Percentiles rank a stretch among this genome's conserved stretches.
Evolutionary conservation across 2,329 filamentous ascomycete species (phyloP).

Genomic region (Penicillium palitans): DNA sequence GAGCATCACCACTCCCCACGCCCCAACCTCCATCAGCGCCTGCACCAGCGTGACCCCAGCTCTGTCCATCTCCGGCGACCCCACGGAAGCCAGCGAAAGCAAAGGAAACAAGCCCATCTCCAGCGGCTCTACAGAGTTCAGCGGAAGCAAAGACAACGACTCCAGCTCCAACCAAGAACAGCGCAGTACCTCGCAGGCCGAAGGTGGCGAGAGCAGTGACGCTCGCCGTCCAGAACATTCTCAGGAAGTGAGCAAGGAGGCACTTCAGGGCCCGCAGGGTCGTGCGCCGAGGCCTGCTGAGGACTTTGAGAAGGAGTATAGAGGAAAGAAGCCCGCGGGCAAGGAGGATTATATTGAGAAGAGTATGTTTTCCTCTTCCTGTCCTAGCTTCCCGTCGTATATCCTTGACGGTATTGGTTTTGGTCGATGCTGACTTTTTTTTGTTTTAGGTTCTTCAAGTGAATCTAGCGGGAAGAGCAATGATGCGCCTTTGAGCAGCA

Average conservation of each 20-base stretch:
- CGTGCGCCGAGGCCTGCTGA: slow-evolving; percentile 26
- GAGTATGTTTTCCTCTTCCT: neutral
- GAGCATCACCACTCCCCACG: neutral
- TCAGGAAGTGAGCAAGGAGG: slow-evolving; percentile 29
- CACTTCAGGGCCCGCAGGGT: slow-evolving; percentile 32
- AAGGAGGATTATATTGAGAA: neutral
- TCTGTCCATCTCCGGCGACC: neutral
- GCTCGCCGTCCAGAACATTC: neutral
- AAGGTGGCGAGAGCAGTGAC: slow-evolving; percentile 5
- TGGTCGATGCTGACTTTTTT: neutral
- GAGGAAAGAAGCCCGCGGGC: slow-evolving; percentile 17
- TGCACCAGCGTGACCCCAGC: neutral
- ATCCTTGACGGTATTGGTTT: neutral
- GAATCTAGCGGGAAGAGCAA: slow-evolving; percentile 6
- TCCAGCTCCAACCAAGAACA: slow-evolving; percentile 14
- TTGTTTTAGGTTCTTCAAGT: neutral
- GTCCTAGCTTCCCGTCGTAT: too few relatives aligned
- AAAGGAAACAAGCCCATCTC: slow-evolving; percentile 1
- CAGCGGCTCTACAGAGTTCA: neutral
- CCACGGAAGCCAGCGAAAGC: neutral
- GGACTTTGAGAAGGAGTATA: slow-evolving; percentile 33
- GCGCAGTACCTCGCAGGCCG: slow-evolving; percentile 12
- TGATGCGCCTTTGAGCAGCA: neutral
- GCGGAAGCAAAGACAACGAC: neutral
- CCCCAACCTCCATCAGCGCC: neutral